Conservation (phyloP, 23 red algal species). For the Gracilaria gracilis region DNA sequence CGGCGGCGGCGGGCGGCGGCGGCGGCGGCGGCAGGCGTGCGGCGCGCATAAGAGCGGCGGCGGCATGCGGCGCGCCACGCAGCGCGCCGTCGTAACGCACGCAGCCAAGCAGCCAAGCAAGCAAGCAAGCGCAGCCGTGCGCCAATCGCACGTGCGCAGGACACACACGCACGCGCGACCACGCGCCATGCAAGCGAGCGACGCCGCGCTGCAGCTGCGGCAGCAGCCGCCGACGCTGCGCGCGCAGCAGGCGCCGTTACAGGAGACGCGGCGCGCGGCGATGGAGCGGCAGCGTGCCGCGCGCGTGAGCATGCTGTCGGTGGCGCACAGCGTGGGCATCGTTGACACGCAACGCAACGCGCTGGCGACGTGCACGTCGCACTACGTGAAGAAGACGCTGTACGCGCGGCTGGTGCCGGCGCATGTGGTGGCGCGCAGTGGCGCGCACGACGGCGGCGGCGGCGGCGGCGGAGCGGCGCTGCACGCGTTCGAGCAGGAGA, state of each 20-base stretch:
- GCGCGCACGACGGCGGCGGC: background rate
- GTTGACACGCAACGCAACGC: no score
- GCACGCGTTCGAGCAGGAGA: background rate
- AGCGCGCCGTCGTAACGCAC: background rate
- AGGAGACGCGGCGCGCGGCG: background rate
- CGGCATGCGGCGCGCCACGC: no score
- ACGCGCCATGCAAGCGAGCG: background rate
- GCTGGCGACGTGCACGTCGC: background rate
- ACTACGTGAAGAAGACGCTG: no score
- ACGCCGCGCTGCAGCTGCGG: background rate
- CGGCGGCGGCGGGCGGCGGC: no score
- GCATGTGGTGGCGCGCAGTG: background rate
- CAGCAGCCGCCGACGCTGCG: no score
- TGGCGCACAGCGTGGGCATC: no score
- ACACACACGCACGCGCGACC: background rate
- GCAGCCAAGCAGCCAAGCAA: no score
- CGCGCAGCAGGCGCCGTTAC: background rate
- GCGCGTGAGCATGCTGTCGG: background rate
- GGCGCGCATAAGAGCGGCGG: background rate
- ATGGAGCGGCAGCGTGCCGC: background rate
- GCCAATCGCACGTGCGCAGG: background rate
- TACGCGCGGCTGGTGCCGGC: background rate
- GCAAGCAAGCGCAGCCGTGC: no score
- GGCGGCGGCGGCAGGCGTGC: no score
- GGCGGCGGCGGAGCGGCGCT: background rate